phyloP scores from a whole-genome alignment of 73 alveolate species.

The Tetrahymena thermophila region DNA sequence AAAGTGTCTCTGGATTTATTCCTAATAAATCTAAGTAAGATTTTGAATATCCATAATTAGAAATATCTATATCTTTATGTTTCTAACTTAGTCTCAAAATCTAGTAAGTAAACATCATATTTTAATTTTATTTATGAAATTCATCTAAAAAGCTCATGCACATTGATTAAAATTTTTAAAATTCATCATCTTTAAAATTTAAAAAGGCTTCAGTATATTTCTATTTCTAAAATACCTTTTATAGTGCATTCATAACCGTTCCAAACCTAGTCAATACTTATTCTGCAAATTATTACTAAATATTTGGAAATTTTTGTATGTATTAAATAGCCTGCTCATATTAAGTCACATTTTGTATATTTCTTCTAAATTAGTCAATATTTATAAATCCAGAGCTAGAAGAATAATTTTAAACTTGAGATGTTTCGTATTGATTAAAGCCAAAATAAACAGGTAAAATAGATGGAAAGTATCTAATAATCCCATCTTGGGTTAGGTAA shows the following conservation, averaged over 20 bases:
- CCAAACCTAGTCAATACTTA: neutral
- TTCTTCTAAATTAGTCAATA: neutral
- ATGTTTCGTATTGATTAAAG: neutral
- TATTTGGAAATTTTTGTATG: neutral
- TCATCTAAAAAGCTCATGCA: neutral
- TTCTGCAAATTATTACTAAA: neutral
- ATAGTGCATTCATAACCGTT: neutral
- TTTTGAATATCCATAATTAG: neutral
- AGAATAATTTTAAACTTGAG: neutral
- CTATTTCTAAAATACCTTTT: neutral
- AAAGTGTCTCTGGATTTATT: neutral
- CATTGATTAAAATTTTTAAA: neutral
- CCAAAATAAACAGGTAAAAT: neutral
- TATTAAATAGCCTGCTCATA: neutral
- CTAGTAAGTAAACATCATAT: neutral
- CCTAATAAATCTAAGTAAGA: neutral
- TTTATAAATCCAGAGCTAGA: neutral
- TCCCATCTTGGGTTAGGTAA: neutral
- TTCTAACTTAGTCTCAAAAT: neutral
- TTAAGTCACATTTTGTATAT: neutral
- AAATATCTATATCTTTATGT: neutral
- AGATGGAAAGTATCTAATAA: neutral
- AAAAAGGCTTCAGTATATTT: neutral
- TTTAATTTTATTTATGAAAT: neutral
- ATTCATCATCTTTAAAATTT: neutral